A percentile compares a stretch with the other conserved stretches of the same genome.
Evolutionary conservation across 2,329 filamentous ascomycete genomes (phyloP).

Genomic region (Blastomyces silverae): DNA sequence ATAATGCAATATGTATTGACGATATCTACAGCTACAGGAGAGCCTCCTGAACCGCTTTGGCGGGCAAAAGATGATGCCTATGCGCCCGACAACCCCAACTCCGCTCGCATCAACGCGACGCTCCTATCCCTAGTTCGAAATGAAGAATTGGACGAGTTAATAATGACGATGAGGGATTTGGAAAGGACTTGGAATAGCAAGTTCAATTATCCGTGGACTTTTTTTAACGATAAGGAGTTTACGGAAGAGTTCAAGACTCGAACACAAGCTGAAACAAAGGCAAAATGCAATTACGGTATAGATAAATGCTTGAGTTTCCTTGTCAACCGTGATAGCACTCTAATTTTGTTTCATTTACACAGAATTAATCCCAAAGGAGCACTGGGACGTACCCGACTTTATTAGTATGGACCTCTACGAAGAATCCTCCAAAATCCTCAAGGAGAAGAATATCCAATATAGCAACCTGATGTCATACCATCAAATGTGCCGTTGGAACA

Average conservation of each 20-base stretch:
- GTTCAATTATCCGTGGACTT: slow-evolving; percentile 99
- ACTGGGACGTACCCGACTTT: slow-evolving; percentile 89
- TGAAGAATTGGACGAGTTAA: slow-evolving; percentile 73
- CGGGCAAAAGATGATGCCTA: slow-evolving; percentile 71
- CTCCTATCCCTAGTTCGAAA: slow-evolving; percentile 89
- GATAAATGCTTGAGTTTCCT: slow-evolving; percentile 9
- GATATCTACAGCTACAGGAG: slow-evolving; percentile 59
- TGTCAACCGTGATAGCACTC: slow-evolving; percentile 5
- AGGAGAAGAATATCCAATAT: slow-evolving; percentile 84
- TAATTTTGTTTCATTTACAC: slow-evolving; percentile 26
- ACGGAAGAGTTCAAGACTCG: slow-evolving; percentile 83
- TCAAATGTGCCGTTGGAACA: slow-evolving; percentile 99
- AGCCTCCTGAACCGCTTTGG: slow-evolving; percentile 70
- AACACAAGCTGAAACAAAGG: slow-evolving; percentile 77
- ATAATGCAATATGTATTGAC: slow-evolving; percentile 20
- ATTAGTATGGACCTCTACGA: slow-evolving; percentile 81
- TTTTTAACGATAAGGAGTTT: slow-evolving; percentile 95
- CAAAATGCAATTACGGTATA: slow-evolving; percentile 75
- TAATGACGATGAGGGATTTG: slow-evolving; percentile 82
- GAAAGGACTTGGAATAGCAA: slow-evolving; percentile 96
- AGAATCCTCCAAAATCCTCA: slow-evolving; percentile 74
- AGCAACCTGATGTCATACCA: slow-evolving; percentile 85
- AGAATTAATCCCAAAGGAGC: slow-evolving; percentile 83
- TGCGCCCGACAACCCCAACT: slow-evolving; percentile 64
- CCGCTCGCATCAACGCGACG: slow-evolving; percentile 85